Base-by-base conservation (phyloP, 2,329 filamentous ascomycete genomes). In the Penicillium sp. region DNA sequence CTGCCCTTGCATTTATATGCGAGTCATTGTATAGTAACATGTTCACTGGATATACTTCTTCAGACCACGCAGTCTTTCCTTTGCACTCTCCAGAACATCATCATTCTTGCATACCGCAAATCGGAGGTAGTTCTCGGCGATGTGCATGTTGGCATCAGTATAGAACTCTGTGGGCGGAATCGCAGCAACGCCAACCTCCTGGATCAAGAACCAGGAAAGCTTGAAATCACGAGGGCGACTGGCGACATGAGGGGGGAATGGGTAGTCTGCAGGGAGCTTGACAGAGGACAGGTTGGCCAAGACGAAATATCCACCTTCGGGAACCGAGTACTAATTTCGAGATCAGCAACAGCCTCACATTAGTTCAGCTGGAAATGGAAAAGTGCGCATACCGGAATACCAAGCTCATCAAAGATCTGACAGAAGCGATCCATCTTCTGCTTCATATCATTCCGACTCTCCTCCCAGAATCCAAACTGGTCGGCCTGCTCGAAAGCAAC, bases 91-190 rank as follows among this genome's bases (percentile, higher is more conserved):
- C 22, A 94, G 75, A 35, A 97, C 85, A 42, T 90, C 85, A 69
- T 99, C 92, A 31, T 93, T 85, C 81, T 99, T 99, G 79, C 94
- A 99, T 1, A 99, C 92, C 0, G 94, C 94, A 71, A 97, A 97
- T 23, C 94, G 83, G 68, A 99, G 82, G 77, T 95, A 99, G 67
- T 97, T 89, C 79, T 97, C 90, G 0, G 90, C 94, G 65, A 97
- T 85, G 67, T 89, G 85, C 26, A 89, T 85, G 69, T 96, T 96
- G 42, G 75, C 78, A 18, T 90, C 87, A 0, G 93, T 97, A 73
- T 97, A 97, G 75, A 99, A 99, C 75, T 99, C 94, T 0, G 92
- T 96, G 0, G 94, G 94, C 18, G 94, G 94, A 59, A 99, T 97
- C 8, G 93, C 92, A 2, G 94, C 94, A 26, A 99, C 91, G 9